Evolutionary conservation across 2,329 filamentous ascomycete genomes (phyloP), one percentile per base, ranked within the genome.

Genomic region (Paracoccidioides lutzii): DNA sequence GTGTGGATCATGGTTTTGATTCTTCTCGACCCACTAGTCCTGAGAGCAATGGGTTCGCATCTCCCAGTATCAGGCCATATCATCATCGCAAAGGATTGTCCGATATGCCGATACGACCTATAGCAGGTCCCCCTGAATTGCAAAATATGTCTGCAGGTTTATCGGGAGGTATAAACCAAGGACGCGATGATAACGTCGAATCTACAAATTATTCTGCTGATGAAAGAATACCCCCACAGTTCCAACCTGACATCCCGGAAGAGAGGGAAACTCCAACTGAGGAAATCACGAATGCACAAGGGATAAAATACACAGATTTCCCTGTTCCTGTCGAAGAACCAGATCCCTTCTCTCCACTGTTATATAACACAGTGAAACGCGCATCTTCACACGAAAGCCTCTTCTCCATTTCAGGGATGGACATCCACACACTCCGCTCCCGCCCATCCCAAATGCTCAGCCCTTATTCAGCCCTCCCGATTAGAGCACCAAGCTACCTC

Each of bases 371-470:
- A 1, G 70, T 90, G 3, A 85, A 81, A 43, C 83, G 85, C 37
- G 78, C 82, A 2, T 67, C 82, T 1, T 95, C 90, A 1, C 89
- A 95, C 63, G 90, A 96, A 67, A 95, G 88, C 15, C 84, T 96
- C 59, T 80, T 96, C 62, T 96, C 90, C 0, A 79, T 95, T 1
- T 82, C 84, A 0, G 90, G 89, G 2, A 84, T 95, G 68, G 91
- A 96, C 66, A 94, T 95, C 52, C 90, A 95, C 67, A 90, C 87
- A 0, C 76, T 94, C 4, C 84, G 85, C 63, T 78, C 79, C 1
- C 81, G 87, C 3, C 88, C 88, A 0, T 88, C 86, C 38, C 88
- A 94, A 64, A 78, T 93, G 57, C 81, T 59, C 64, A 63, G 28
- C 65, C 81, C 59, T 67, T 78, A 52, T 74, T 76, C 37, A 71